Conservation (phyloP, 2,329 filamentous ascomycete genomes). For the Gaeumannomyces sp. region DNA sequence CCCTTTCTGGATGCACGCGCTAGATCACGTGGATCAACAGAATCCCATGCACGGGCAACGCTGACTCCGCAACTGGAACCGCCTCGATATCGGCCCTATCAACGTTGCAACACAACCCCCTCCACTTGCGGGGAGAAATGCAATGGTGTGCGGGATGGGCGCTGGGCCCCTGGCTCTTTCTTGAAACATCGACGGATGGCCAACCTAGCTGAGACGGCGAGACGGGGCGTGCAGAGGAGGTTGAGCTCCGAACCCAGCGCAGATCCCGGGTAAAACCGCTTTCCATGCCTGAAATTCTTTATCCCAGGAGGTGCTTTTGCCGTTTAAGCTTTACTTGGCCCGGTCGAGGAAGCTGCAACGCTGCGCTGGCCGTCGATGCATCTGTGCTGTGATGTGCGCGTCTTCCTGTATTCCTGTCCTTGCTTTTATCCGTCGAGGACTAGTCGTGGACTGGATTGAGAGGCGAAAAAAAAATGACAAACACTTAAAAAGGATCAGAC, state of each 20-base stretch:
- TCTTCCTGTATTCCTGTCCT: no score
- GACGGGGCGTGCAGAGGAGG: neutral
- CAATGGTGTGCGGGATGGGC: neutral
- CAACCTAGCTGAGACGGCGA: neutral
- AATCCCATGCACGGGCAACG: neutral
- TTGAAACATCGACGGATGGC: neutral
- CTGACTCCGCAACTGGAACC: neutral
- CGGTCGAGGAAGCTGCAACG: neutral
- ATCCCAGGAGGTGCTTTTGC: neutral
- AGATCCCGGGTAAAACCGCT: conserved; percentile 9
- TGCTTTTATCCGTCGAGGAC: neutral
- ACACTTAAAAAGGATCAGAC: neutral
- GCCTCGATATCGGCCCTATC: neutral
- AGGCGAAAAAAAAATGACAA: no score
- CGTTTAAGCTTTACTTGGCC: conserved; percentile 5
- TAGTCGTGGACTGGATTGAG: neutral
- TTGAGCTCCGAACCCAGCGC: neutral
- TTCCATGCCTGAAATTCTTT: conserved; percentile 1
- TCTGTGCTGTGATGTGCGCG: no score
- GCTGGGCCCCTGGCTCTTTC: no score
- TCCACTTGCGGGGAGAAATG: neutral
- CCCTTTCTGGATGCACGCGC: no score
- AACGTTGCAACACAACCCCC: neutral
- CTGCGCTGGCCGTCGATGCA: no score
- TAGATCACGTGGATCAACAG: no score